These are phyloP conservation scores for Coemansia aciculifera DNA, from an alignment of 192 early-diverging fungal genomes.

Conservation along the genomic window DNA sequence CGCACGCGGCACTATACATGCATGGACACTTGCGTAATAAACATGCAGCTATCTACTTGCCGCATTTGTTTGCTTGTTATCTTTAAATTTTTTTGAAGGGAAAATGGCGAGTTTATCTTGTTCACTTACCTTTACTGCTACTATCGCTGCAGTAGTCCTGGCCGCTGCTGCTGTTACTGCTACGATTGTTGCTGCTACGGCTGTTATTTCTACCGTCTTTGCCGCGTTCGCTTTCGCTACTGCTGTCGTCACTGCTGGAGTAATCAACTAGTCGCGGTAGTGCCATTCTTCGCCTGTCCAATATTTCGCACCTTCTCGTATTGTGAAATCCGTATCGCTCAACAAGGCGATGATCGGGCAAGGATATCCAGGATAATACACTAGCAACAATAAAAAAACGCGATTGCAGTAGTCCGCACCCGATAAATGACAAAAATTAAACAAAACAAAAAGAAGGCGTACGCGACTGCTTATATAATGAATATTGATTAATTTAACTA, in stretches of 20 bases:
- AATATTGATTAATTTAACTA: constrained; percentile 3
- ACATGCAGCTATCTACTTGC: not conserved
- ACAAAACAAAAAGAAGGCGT: constrained; percentile 1
- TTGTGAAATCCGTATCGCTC: not conserved
- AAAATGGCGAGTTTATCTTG: not conserved
- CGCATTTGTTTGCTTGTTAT: constrained; percentile 18
- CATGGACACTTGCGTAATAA: not conserved
- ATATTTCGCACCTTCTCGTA: not conserved
- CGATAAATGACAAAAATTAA: not conserved
- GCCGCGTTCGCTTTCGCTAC: constrained; percentile 16
- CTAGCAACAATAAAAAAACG: not conserved
- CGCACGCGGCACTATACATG: not conserved
- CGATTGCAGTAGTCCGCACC: constrained; percentile 1
- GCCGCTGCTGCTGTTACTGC: constrained; percentile 11
- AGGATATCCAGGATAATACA: not conserved
- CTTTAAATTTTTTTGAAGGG: not conserved
- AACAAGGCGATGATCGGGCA: not conserved
- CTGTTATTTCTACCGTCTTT: constrained; percentile 6
- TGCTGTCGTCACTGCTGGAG: constrained; percentile 40
- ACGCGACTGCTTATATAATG: not conserved
- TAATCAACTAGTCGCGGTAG: constrained; percentile 39
- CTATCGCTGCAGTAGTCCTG: constrained; percentile 15
- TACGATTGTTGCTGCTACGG: constrained; percentile 2
- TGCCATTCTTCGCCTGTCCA: constrained; percentile 11
- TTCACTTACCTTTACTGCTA: constrained; percentile 13